Base-by-base conservation (phyloP, 2,329 filamentous ascomycete species). In the Penicillium verrucosum region DNA sequence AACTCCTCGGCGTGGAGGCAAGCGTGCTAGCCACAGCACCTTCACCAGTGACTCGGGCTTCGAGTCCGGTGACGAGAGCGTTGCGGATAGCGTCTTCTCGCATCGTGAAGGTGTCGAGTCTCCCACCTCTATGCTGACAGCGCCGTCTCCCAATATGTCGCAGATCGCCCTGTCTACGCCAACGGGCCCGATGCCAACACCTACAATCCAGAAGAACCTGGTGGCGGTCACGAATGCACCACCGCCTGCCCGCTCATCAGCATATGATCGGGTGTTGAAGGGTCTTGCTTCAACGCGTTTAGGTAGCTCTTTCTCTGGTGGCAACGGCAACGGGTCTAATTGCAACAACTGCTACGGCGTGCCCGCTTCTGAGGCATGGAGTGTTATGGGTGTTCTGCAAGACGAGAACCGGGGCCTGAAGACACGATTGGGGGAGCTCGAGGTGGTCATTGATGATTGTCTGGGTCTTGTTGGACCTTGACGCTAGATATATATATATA, bases 1-100 rank as follows among this genome's bases (percentile, higher is more conserved):
- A 44, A 67, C 67, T 9, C 70, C 68, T 43, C 66, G 66, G 47
- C 68, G 71, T 37, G 67, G 70, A 54, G 58, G 69, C 54, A 74
- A 76, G 51, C 72, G 75, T 41, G 62, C 69, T 53, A 78, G 75
- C 44, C 72, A 74, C 46, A 69, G 69, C 7, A 77, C 75, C 4
- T 69, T 74, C 23, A 77, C 75, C 12, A 78, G 80, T 50, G 83
- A 85, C 65, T 85, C 82, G 6, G 83, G 83, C 45, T 85, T 85
- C 59, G 83, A 85, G 60, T 84, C 81, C 3, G 83, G 84, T 25
- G 75, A 80, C 27, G 82, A 84, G 55, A 81, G 79, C 38, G 75
- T 81, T 25, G 73, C 75, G 10, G 77, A 79, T 29, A 78, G 79
- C 51, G 68, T 82, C 21, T 81, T 79, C 62, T 79, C 76, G 0